These are phyloP conservation scores for Geotrichum carabidarum DNA, from an alignment of 1,139 yeast species.

Conservation along the genomic window DNA sequence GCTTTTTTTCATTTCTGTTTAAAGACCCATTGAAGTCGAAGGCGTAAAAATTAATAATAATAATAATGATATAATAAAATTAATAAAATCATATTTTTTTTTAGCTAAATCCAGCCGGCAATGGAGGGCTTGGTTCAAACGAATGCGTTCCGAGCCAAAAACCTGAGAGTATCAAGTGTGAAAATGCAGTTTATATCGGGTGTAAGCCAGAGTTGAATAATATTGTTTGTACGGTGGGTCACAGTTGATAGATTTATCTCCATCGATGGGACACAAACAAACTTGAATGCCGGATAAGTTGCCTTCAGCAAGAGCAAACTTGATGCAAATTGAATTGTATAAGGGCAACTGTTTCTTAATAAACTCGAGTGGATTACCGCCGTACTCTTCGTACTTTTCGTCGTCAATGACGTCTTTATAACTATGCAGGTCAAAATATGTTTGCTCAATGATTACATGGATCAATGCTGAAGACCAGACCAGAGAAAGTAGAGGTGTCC, in stretches of 20 bases:
- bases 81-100: neutral
- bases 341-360: slow-evolving; percentile 7
- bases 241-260: slow-evolving; percentile 3
- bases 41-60: neutral
- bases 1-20: neutral
- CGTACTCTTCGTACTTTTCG: slow-evolving; percentile 10
- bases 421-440: slow-evolving; percentile 1
- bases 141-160: slow-evolving; percentile 4
- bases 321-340: slow-evolving; percentile 2
- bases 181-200: slow-evolving; percentile 9
- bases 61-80: neutral
- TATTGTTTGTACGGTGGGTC: slow-evolving; percentile 8
- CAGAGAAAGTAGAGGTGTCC: neutral
- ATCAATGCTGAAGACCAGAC: neutral
- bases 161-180: slow-evolving; percentile 1
- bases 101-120: neutral
- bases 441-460: slow-evolving; percentile 4
- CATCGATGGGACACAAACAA: slow-evolving; percentile 5
- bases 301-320: slow-evolving; percentile 1
- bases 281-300: neutral
- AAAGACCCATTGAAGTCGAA: neutral
- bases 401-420: slow-evolving; percentile 5
- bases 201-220: slow-evolving; percentile 7
- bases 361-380: slow-evolving; percentile 9
- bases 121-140: neutral